Base-by-base conservation (phyloP, 345 rosid genomes). In the Eutrema japonicum region DNA sequence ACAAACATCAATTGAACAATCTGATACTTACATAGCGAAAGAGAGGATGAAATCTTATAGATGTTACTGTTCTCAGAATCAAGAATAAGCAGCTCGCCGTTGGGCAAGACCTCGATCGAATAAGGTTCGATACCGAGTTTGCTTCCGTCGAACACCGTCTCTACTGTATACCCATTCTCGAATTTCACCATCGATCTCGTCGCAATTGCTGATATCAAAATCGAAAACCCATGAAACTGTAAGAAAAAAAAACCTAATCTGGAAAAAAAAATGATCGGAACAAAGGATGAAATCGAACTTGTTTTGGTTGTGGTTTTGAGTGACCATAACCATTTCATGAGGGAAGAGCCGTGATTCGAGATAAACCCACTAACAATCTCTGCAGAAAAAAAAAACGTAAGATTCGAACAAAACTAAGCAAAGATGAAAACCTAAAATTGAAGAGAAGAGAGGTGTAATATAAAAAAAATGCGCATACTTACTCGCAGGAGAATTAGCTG, bases 131-230 rank as follows among this genome's bases (percentile, higher is more conserved):
- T 82, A 40, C 98, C 98, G 29, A 92, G 96, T 71, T 92, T 96
- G 76, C 99, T 96, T 70, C 99, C 99, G 63, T 96, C 99, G 76
- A 96, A 92, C 70, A 96, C 97, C 0, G 99, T 96, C 80, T 96
- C 99, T 62, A 96, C 99, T 33, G 83, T 59, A 69, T 90, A 96
- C n/a, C 99, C 99, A 79, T 88, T 73, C 79, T 96, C 99, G 30
- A 87, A 96, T 82, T 89, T 96, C 93, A 96, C 87, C 94, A 83
- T 80, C 60, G 99, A 91, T 76, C 96, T 94, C 59, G 90, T 87
- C 8, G 91, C 60, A 78, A 92, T 80, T 2, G 94, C 97, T 92
- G 80, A 64, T 41, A 35, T 1, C 37, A 67, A 22, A 64, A 49
- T 32, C 65, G 46, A 66, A 77, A 72, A 33, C 38, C 52, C 41